phyloP scores from a whole-genome alignment of 2,329 filamentous ascomycete genomes.

The Colletotrichum orchidophilum region DNA sequence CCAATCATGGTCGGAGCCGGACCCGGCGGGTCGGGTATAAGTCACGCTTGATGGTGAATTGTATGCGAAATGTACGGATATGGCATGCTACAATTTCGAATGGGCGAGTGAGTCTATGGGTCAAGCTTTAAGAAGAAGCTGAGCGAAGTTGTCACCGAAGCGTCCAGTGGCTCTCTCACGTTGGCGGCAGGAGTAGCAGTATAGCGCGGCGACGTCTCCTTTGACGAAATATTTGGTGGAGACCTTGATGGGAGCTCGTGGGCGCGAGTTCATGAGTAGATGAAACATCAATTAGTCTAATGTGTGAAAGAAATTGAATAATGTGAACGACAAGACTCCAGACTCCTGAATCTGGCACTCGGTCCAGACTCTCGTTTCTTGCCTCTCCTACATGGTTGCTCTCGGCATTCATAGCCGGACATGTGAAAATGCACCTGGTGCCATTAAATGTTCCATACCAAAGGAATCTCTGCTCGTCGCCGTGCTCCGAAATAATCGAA shows the following conservation, averaged over 20 bases:
- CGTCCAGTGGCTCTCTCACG: not conserved
- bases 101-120: not conserved
- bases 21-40: not conserved
- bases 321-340: constrained; percentile 10
- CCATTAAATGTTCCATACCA: constrained; percentile 12
- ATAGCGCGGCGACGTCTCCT: not conserved
- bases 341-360: constrained; percentile 18
- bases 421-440: not conserved
- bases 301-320: constrained; percentile 6
- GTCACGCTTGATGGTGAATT: not conserved
- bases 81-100: too few species aligned
- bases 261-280: not conserved
- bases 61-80: not conserved
- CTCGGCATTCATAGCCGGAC: constrained; percentile 12
- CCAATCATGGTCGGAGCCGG: constrained; percentile 4
- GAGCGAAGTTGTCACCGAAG: too few species aligned
- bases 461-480: not conserved
- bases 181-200: not conserved
- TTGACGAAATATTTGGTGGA: not conserved
- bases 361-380: not conserved
- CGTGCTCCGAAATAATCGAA: not conserved
- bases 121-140: not conserved
- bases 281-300: constrained; percentile 20
- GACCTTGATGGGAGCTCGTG: not conserved
- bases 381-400: not conserved